Percentiles rank a stretch among this genome's conserved stretches.
Evolutionary conservation across 2,329 filamentous ascomycete species (phyloP).

Genomic region (Seiridium unicorne): DNA sequence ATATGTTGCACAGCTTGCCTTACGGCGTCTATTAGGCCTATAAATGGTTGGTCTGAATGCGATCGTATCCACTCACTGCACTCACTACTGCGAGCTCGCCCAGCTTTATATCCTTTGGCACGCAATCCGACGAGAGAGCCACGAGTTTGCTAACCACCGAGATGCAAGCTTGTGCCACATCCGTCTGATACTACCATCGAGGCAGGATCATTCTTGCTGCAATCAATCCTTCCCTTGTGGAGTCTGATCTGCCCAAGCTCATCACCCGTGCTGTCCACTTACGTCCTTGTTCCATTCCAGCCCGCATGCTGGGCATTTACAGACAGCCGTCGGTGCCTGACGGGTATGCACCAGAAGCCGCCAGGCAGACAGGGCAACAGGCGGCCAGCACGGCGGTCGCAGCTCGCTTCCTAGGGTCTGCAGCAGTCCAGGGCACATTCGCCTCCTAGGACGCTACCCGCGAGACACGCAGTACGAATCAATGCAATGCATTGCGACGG

Average conservation of each 20-base stretch:
- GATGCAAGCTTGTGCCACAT: background rate
- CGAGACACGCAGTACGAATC: background rate
- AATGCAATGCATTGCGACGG: background rate
- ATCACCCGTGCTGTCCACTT: background rate
- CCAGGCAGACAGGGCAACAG: background rate
- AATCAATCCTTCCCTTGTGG: too few relatives aligned
- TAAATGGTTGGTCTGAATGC: slow-evolving; percentile 5
- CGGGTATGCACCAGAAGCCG: background rate
- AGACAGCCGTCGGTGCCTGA: background rate
- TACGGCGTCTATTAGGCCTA: slow-evolving; percentile 1
- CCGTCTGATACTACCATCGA: background rate
- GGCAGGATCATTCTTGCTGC: too few relatives aligned
- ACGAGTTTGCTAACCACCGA: background rate
- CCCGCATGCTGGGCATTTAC: background rate
- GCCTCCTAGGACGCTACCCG: background rate
- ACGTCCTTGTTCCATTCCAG: background rate
- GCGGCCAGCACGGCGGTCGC: background rate
- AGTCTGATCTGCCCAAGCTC: too few relatives aligned
- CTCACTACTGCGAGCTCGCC: slow-evolving; percentile 15
- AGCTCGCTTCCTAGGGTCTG: background rate
- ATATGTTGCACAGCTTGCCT: slow-evolving; percentile 11
- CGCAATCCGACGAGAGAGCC: too few relatives aligned
- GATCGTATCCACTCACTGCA: slow-evolving; percentile 11
- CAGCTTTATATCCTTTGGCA: background rate
- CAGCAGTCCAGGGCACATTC: background rate